Conservation (phyloP, 1,284 basidiomycete genomes). For the Tremellales sp. region DNA sequence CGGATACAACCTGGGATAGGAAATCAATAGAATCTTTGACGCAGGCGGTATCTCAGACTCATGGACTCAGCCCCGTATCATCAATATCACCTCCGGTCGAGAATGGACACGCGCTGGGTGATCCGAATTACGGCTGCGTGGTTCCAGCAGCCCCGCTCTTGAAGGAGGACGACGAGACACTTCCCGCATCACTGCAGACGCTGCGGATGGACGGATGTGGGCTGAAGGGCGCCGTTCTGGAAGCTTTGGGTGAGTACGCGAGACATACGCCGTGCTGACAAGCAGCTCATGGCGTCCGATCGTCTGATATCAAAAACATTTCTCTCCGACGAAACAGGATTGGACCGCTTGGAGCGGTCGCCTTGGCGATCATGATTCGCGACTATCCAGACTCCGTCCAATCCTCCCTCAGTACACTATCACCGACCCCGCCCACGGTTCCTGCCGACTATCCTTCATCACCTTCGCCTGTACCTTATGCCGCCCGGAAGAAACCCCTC, state of each 20-base stretch:
- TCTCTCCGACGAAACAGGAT: constrained; percentile 84
- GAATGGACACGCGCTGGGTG: constrained; percentile 28
- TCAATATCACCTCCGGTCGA: constrained; percentile 7
- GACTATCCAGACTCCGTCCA: constrained; percentile 76
- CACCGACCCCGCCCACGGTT: constrained; percentile 52
- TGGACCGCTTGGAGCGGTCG: constrained; percentile 73
- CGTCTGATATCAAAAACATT: constrained; percentile 76
- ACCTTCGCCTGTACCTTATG: neutral
- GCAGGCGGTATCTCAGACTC: constrained; percentile 60
- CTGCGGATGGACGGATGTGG: constrained; percentile 77
- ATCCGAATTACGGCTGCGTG: constrained; percentile 38
- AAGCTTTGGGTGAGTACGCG: constrained; percentile 64
- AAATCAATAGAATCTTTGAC: constrained; percentile 77
- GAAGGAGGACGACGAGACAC: constrained; percentile 20
- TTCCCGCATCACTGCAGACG: constrained; percentile 56
- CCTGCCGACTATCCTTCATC: constrained; percentile 51
- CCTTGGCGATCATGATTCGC: constrained; percentile 89
- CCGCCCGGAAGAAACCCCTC: constrained; percentile 2
- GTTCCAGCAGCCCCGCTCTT: constrained; percentile 39
- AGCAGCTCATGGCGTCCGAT: constrained; percentile 73
- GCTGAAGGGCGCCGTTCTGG: constrained; percentile 66
- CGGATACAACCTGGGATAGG: constrained; percentile 81
- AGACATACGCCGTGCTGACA: constrained; percentile 1
- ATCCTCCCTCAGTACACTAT: constrained; percentile 40
- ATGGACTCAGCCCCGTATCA: constrained; percentile 2